phyloP scores from a whole-genome alignment of 768 basidiomycete genomes.

The Cystobasidium ongulense region DNA sequence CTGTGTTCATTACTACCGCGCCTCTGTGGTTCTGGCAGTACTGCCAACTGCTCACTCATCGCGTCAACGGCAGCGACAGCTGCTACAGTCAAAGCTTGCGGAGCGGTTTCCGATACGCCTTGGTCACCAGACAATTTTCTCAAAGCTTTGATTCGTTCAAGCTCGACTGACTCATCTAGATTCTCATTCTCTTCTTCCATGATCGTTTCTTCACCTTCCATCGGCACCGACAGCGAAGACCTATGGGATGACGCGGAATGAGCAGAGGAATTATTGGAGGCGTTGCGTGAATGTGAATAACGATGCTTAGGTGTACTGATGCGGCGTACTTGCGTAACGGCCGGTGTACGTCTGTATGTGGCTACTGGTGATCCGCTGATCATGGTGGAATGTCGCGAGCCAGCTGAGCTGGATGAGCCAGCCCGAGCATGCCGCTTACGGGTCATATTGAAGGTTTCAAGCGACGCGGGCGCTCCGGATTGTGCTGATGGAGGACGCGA shows the following conservation, averaged over 20 bases:
- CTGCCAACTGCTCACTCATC: not conserved
- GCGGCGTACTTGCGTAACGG: constrained; percentile 35
- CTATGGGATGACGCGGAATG: not conserved
- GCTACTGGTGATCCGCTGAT: constrained; percentile 18
- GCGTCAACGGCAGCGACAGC: not conserved
- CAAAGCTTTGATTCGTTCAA: constrained; percentile 24
- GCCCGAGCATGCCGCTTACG: constrained; percentile 32
- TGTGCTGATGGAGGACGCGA: constrained; percentile 36
- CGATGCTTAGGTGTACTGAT: constrained; percentile 32
- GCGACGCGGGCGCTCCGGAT: constrained; percentile 13
- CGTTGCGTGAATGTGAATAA: constrained; percentile 14
- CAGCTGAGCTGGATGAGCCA: constrained; percentile 30
- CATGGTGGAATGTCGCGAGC: constrained; percentile 18
- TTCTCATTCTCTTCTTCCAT: constrained; percentile 34
- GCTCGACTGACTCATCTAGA: not conserved
- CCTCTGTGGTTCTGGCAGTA: not conserved
- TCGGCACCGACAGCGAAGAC: constrained; percentile 17
- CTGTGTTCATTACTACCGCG: not conserved
- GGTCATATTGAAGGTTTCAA: not conserved
- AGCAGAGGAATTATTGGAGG: constrained; percentile 19
- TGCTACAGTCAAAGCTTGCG: not conserved
- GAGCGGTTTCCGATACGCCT: not conserved
- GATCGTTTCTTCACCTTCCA: constrained; percentile 22
- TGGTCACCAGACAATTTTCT: constrained; percentile 32
- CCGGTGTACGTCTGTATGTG: constrained; percentile 36